Percentiles rank a stretch among this genome's conserved stretches.
These are phyloP conservation scores for Solanum piurae DNA, from an alignment of 257 asterid genomes.

Conservation along the genomic window DNA sequence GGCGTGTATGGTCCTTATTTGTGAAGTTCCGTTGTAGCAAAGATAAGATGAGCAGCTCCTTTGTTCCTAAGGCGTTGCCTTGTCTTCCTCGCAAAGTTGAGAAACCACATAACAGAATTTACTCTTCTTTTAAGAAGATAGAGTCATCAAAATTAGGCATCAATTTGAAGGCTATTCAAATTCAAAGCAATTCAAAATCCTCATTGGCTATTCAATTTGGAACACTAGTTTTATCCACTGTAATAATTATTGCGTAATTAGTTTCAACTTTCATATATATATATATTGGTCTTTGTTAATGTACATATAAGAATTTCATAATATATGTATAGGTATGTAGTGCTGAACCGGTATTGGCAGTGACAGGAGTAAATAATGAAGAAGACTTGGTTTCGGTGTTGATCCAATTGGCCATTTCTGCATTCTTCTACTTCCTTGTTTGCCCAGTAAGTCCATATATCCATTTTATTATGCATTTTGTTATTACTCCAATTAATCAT, in stretches of 20 bases:
- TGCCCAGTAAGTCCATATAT: slow-evolving; percentile 41
- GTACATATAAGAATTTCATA: neutral
- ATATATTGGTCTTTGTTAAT: neutral
- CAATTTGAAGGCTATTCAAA: slow-evolving; percentile 9
- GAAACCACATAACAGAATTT: neutral
- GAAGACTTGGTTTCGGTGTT: slow-evolving; percentile 47
- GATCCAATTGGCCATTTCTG: slow-evolving; percentile 57
- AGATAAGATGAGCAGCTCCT: neutral
- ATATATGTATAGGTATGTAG: neutral
- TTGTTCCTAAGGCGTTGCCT: neutral
- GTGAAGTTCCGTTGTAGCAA: neutral
- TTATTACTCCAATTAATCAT: no score
- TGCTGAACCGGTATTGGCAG: neutral
- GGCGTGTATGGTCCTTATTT: neutral
- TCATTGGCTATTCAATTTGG: slow-evolving; percentile 51
- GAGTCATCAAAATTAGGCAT: neutral
- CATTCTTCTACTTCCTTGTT: slow-evolving; percentile 64
- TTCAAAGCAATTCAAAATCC: slow-evolving; percentile 14
- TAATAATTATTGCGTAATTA: slow-evolving; percentile 1
- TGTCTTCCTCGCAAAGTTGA: neutral
- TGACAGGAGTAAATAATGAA: slow-evolving; percentile 32
- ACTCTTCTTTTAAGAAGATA: neutral
- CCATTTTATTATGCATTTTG: neutral
- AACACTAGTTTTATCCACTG: slow-evolving; percentile 39
- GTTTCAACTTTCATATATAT: neutral